Base-by-base conservation (phyloP, 2,329 filamentous ascomycete genomes). In the Alternaria ventricosa region DNA sequence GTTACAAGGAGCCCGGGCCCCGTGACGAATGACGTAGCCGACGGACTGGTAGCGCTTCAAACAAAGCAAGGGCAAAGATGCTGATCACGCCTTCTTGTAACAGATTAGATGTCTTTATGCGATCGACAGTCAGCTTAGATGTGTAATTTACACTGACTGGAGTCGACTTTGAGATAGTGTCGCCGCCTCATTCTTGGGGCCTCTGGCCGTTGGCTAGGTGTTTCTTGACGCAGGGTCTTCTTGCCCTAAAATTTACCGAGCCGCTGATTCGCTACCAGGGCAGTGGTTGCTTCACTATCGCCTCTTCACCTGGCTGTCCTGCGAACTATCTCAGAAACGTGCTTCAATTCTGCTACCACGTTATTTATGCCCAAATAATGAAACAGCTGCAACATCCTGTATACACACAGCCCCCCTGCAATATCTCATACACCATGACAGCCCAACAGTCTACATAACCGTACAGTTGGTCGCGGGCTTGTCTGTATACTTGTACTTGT, bases 401-500 rank as follows among this genome's bases (percentile, higher is more conserved):
- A 18, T n/a, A 18, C 13, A 20, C 49, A 33, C 28, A 51, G 22
- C 8, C 28, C 49, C 28, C 36, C 49, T 6, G 47, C 47, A 28
- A 11, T 41, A 41, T 41, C 1, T 43, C 30, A 20, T 20, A 54
- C 10, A 18, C 22, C 25, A 22, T 13, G 5, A 20, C 51, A 55
- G 13, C n/a, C 33, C 33, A 27, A 12, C 51, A 43, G 11, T 43
- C 58, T 46, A 74, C 71, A 74, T 74, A 23, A 71, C 63, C 5
- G 44, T 61, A 54, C 72, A 74, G 44, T 71, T 70, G 12, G 68
- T 69, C 6, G 61, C 65, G 25, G 72, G 68, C 53, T 60, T 67
- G 10, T 62, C 66, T 36, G 71, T 67, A 44, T 69, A 69, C 20
- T 63, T 63, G 57, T 74, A 72, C 53, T 66, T 66, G 55, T 69